A percentile compares a stretch with the other conserved stretches of the same genome.
Conservation (phyloP, 176 grass and related monocot species). For the Eleusine indica region DNA sequence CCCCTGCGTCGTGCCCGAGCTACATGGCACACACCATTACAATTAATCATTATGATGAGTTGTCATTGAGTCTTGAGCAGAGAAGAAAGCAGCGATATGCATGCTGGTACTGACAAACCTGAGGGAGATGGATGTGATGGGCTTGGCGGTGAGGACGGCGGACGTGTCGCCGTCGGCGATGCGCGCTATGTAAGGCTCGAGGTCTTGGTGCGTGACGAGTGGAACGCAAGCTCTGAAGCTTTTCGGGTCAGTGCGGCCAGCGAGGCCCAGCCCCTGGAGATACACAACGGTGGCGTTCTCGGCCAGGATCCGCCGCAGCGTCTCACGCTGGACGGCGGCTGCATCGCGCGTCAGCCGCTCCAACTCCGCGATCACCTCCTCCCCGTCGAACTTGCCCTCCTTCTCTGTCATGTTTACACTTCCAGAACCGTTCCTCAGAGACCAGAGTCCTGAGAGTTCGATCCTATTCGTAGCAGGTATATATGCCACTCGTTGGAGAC, state of each 20-base stretch:
- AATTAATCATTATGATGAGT: background rate
- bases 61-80: too few relatives aligned
- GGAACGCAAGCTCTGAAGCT: constrained; percentile 69
- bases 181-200: constrained; percentile 82
- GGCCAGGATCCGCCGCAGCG: constrained; percentile 63
- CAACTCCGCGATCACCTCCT: constrained; percentile 70
- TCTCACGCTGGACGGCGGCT: constrained; percentile 56
- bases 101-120: constrained; percentile 33
- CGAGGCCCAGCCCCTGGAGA: constrained; percentile 53
- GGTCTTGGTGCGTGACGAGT: constrained; percentile 56
- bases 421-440: background rate
- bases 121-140: constrained; percentile 70
- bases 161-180: constrained; percentile 76
- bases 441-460: too few relatives aligned
- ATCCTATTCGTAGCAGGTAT: too few relatives aligned
- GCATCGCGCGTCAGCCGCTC: constrained; percentile 62
- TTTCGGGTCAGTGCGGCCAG: constrained; percentile 62
- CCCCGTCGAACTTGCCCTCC: constrained; percentile 38
- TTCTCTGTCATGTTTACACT: constrained; percentile 47
- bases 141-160: constrained; percentile 63
- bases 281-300: constrained; percentile 63
- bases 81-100: background rate
- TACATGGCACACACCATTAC: background rate
- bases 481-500: too few relatives aligned
- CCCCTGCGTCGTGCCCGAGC: constrained; percentile 91